Percentiles rank a stretch among this genome's conserved stretches.
Conservation (phyloP, 106 monocot species). For the Allium sativum region DNA sequence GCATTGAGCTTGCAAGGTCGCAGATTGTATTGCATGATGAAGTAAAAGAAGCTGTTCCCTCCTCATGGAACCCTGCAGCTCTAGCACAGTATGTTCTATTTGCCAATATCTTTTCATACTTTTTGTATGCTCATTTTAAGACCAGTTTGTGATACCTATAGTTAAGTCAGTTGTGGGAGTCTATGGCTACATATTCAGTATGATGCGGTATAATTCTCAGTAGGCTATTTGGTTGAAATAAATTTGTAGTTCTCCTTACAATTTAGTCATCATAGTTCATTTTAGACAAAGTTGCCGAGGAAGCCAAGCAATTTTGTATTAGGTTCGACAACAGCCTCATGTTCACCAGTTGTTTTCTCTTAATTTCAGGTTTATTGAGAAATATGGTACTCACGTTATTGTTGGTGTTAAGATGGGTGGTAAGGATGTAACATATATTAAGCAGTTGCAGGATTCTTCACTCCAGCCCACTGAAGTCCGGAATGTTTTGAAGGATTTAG, state of each 20-base stretch:
- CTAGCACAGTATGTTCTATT: conserved; percentile 41
- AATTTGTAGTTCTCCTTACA: too few relatives aligned
- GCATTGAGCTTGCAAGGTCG: conserved; percentile 37
- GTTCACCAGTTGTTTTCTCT: neutral
- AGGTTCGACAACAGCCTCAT: too few relatives aligned
- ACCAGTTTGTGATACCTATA: too few relatives aligned
- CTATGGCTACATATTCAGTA: too few relatives aligned
- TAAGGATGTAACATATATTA: conserved; percentile 59
- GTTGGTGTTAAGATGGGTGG: conserved; percentile 68
- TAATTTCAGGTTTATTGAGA: conserved; percentile 65
- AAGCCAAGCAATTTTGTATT: too few relatives aligned
- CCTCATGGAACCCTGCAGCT: conserved; percentile 69
- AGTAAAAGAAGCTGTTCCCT: conserved; percentile 59
- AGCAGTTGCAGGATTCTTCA: conserved; percentile 49
- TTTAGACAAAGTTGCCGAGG: too few relatives aligned
- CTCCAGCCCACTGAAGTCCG: conserved; percentile 55
- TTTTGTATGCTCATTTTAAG: neutral
- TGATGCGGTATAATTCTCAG: too few relatives aligned
- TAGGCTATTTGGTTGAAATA: too few relatives aligned
- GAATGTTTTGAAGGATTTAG: conserved; percentile 30
- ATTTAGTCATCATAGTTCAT: too few relatives aligned
- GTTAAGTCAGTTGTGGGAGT: too few relatives aligned
- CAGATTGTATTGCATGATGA: conserved; percentile 29
- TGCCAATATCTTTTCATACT: neutral
- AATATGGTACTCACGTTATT: conserved; percentile 75